Evolutionary conservation across 108 stramenopile species (phyloP).

Genomic region (Pseudonitzschia delicatissima): DNA sequence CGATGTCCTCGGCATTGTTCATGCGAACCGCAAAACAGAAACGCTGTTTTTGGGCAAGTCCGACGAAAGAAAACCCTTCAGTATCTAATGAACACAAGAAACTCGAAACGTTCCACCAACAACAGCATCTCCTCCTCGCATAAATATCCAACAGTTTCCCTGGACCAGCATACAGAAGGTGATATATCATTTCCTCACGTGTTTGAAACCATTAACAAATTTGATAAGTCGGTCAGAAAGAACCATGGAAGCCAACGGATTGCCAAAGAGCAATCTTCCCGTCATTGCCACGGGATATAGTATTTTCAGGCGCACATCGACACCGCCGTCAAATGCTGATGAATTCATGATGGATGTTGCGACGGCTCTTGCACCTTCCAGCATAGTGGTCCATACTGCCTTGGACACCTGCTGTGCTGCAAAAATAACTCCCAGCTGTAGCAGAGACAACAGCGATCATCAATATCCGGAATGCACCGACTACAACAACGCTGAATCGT

Average conservation of each 20-base stretch:
- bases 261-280: neutral
- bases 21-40: too few species aligned
- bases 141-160: too few species aligned
- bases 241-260: slow-evolving; percentile 4
- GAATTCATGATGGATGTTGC: neutral
- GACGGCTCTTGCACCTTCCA: neutral
- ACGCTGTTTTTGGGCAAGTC: too few species aligned
- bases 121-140: too few species aligned
- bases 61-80: too few species aligned
- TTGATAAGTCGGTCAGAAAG: too few species aligned
- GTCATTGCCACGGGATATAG: neutral
- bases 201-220: too few species aligned
- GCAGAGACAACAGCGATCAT: neutral
- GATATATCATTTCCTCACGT: too few species aligned
- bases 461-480: neutral
- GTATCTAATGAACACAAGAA: too few species aligned
- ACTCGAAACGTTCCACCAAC: too few species aligned
- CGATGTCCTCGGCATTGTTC: too few species aligned
- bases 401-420: neutral
- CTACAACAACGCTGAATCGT: neutral
- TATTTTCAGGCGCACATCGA: neutral
- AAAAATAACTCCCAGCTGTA: neutral
- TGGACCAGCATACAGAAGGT: too few species aligned
- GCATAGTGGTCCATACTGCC: neutral
- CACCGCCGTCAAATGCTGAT: neutral